Conservation (phyloP, 768 basidiomycete species). For the Tulasnella sp. region DNA sequence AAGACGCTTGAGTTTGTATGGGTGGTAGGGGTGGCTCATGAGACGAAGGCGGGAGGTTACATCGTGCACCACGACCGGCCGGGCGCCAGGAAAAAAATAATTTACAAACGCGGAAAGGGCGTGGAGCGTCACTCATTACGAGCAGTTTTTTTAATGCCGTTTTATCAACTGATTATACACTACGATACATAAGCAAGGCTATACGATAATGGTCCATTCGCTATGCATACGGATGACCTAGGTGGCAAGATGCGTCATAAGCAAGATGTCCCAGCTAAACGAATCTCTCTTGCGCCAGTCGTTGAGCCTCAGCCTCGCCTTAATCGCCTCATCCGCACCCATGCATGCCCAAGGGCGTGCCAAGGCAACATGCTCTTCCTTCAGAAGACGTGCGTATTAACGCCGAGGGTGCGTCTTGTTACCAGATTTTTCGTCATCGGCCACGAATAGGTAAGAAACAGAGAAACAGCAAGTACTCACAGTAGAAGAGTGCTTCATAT, state of each 20-base stretch:
- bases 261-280: not conserved
- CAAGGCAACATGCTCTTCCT: not conserved
- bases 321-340: slow-evolving; percentile 19
- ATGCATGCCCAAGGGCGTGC: slow-evolving; percentile 2
- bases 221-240: not conserved
- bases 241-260: not conserved
- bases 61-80: not conserved
- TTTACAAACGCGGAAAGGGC: slow-evolving; percentile 1
- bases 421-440: slow-evolving; percentile 24
- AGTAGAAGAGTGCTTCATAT: not conserved
- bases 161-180: not conserved
- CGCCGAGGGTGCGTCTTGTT: slow-evolving; percentile 22
- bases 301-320: slow-evolving; percentile 23
- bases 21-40: slow-evolving; percentile 13
- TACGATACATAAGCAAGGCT: not conserved
- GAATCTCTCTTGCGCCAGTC: not conserved
- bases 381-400: slow-evolving; percentile 8
- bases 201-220: not conserved
- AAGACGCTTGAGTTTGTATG: not conserved
- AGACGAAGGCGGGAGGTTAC: slow-evolving; percentile 2
- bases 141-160: not conserved
- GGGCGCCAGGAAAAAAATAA: not conserved
- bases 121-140: slow-evolving; percentile 1
- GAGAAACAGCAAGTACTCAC: not conserved
- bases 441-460: not conserved